phyloP scores from a whole-genome alignment of 1,284 basidiomycete species.

The Naganishia sp. region DNA sequence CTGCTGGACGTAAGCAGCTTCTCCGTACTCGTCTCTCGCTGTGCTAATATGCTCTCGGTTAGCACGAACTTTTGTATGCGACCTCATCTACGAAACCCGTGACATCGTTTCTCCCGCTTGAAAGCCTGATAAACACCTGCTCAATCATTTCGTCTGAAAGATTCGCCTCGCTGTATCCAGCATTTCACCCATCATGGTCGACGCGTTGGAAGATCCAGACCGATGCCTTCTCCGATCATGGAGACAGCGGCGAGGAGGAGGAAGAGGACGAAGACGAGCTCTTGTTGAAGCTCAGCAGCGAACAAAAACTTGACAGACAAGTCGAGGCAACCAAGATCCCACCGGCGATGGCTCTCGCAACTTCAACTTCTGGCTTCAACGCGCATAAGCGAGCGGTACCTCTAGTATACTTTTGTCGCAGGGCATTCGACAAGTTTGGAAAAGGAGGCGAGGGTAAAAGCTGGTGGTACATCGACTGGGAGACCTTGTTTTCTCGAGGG shows the following conservation, averaged over 20 bases:
- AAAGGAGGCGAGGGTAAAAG: constrained; percentile 43
- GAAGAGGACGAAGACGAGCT: constrained; percentile 29
- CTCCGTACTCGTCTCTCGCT: background rate
- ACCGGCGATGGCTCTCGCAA: constrained; percentile 40
- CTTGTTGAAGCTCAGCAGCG: background rate
- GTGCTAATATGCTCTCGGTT: background rate
- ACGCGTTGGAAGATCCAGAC: constrained; percentile 25
- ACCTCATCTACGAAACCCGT: constrained; percentile 30
- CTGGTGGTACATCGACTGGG: constrained; percentile 45
- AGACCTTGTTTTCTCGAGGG: constrained; percentile 28
- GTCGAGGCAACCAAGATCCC: constrained; percentile 34
- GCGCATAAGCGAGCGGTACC: constrained; percentile 36
- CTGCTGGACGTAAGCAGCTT: constrained; percentile 48
- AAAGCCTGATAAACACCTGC: constrained; percentile 31
- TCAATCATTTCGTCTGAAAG: constrained; percentile 30
- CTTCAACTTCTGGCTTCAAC: constrained; percentile 44
- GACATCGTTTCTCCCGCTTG: constrained; percentile 30
- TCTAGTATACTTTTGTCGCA: constrained; percentile 49
- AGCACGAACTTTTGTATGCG: constrained; percentile 33
- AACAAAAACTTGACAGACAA: constrained; percentile 26
- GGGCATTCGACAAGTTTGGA: constrained; percentile 51
- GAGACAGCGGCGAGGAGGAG: constrained; percentile 10
- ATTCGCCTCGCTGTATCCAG: constrained; percentile 31
- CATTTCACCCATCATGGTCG: constrained; percentile 31
- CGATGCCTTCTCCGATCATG: constrained; percentile 17